phyloP scores from a whole-genome alignment of 768 basidiomycete genomes.

The Arthromyces matolae region DNA sequence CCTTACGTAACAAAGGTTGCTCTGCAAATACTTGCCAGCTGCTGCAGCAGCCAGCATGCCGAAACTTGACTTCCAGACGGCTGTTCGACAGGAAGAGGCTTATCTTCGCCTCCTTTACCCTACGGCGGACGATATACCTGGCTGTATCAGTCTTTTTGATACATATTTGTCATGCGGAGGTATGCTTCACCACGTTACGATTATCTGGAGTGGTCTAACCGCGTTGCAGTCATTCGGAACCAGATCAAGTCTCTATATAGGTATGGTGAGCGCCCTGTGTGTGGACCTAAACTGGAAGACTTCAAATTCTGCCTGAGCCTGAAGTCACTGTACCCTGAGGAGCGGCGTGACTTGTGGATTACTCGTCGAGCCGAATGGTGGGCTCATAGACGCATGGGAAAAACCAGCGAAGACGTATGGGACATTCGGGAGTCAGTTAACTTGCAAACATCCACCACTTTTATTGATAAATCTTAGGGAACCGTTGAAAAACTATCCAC shows the following conservation, averaged over 20 bases:
- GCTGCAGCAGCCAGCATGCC: slow-evolving; percentile 47
- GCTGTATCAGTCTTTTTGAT: slow-evolving; percentile 75
- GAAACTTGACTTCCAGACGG: slow-evolving; percentile 48
- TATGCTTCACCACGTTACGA: slow-evolving; percentile 17
- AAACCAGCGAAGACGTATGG: slow-evolving; percentile 96
- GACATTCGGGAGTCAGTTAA: slow-evolving; percentile 70
- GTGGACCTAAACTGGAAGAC: slow-evolving; percentile 77
- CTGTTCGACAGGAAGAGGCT: slow-evolving; percentile 64
- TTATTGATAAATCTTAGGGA: slow-evolving; percentile 31
- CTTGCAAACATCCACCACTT: neutral
- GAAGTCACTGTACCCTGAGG: slow-evolving; percentile 74
- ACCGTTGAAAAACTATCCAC: slow-evolving; percentile 49
- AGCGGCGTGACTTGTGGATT: slow-evolving; percentile 82
- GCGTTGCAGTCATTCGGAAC: slow-evolving; percentile 58
- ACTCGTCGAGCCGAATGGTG: slow-evolving; percentile 89
- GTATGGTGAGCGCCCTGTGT: slow-evolving; percentile 70
- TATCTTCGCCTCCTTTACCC: slow-evolving; percentile 67
- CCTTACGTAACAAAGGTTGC: too few species aligned
- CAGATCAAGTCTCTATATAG: slow-evolving; percentile 88
- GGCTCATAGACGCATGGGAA: slow-evolving; percentile 69
- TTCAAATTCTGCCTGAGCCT: slow-evolving; percentile 93
- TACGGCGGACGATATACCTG: slow-evolving; percentile 73
- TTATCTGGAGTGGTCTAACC: slow-evolving; percentile 10
- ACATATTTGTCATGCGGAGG: slow-evolving; percentile 71
- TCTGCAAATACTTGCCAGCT: too few species aligned